These are phyloP conservation scores for Incumbomyces delicatus DNA, from an alignment of 2,329 filamentous ascomycete species.

Conservation along the genomic window DNA sequence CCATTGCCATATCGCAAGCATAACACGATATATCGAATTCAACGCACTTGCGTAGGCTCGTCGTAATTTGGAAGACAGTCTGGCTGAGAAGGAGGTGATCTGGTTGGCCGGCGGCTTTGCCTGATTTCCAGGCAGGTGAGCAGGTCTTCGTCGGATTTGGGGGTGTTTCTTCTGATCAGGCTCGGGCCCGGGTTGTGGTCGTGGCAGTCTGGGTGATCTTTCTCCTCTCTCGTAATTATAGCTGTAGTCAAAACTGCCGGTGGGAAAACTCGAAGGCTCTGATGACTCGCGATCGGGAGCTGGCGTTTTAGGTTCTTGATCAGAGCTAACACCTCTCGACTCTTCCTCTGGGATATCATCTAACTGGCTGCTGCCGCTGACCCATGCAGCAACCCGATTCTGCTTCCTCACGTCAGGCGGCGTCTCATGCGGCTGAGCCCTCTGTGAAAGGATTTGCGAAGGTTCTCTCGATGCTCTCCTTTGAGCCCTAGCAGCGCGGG, in stretches of 20 bases:
- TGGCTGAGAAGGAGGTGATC: background rate
- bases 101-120: too few relatives aligned
- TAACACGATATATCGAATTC: conserved; percentile 1
- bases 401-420: conserved; percentile 13
- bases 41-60: background rate
- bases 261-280: conserved; percentile 19
- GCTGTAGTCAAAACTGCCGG: conserved; percentile 20
- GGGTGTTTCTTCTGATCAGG: too few relatives aligned
- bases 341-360: conserved; percentile 18
- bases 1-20: conserved; percentile 9
- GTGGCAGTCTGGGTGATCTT: conserved; percentile 13
- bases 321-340: background rate
- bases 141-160: too few relatives aligned
- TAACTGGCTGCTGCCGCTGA: conserved; percentile 13
- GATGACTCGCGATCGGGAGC: background rate
- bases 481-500: conserved; percentile 17
- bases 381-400: conserved; percentile 17
- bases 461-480: conserved; percentile 17
- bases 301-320: conserved; percentile 1
- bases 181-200: background rate
- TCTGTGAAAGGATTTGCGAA: conserved; percentile 15
- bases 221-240: conserved; percentile 21
- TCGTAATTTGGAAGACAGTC: background rate
- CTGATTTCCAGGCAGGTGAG: too few relatives aligned
- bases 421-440: conserved; percentile 8